phyloP scores from a whole-genome alignment of 148 eudicot species.

The Chenopodium berlandieri region DNA sequence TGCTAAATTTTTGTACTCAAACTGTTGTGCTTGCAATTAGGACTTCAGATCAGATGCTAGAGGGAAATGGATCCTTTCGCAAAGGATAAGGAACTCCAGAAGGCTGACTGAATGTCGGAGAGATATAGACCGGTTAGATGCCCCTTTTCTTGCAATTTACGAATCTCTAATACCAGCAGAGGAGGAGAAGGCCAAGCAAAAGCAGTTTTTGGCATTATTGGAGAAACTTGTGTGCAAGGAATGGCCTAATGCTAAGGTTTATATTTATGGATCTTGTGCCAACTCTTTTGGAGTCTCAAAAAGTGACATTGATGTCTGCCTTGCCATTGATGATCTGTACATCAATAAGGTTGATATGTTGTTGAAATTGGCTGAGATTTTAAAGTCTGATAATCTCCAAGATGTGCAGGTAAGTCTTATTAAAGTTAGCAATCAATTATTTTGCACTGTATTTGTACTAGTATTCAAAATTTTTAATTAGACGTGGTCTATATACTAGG shows the following conservation, averaged over 20 bases:
- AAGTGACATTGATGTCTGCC: conserved; percentile 94
- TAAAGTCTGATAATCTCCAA: conserved; percentile 69
- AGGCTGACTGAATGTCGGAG: conserved; percentile 52
- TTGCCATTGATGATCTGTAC: conserved; percentile 55
- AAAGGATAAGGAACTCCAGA: conserved; percentile 54
- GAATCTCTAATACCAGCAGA: conserved; percentile 78
- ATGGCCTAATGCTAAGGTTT: conserved; percentile 83
- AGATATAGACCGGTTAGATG: conserved; percentile 56
- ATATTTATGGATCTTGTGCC: conserved; percentile 91
- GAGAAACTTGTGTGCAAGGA: conserved; percentile 75
- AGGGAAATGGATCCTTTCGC: conserved; percentile 64
- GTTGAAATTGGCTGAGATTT: conserved; percentile 78
- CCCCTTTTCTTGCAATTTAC: conserved; percentile 57
- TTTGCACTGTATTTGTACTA: not conserved
- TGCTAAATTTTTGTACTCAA: conserved; percentile 11
- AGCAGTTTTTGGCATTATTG: conserved; percentile 57
- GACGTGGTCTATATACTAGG: not conserved
- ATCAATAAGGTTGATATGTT: conserved; percentile 69
- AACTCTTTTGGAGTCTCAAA: conserved; percentile 90
- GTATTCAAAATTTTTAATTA: not conserved
- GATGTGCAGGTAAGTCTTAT: conserved; percentile 70
- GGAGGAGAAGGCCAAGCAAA: conserved; percentile 83
- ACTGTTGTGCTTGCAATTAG: conserved; percentile 41
- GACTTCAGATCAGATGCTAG: conserved; percentile 88
- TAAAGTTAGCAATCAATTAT: not conserved